Evolutionary conservation across 352 stramenopile species (phyloP).

Genomic region (Pythium volutum): DNA sequence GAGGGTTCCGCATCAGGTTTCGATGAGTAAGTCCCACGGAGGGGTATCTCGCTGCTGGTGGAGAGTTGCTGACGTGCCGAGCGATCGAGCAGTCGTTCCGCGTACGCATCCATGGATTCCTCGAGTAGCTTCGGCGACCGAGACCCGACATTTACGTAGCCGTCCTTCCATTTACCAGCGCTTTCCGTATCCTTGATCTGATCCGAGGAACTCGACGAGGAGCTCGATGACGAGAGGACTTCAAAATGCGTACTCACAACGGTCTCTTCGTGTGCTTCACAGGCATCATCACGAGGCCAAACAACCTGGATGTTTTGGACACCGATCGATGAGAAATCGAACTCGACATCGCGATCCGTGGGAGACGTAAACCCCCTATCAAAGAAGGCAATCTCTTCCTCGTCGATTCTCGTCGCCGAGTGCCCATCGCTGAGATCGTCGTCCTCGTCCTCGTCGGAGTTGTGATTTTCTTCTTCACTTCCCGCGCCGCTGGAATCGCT

Average conservation of each 20-base stretch:
- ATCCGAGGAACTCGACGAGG: not conserved
- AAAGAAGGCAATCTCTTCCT: constrained; percentile 7
- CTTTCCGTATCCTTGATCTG: not conserved
- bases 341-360: constrained; percentile 18
- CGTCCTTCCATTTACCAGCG: not conserved
- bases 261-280: not conserved
- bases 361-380: not conserved
- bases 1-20: not conserved
- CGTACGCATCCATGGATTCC: constrained; percentile 5
- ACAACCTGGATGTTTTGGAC: constrained; percentile 46
- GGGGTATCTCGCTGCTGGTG: not conserved
- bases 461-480: not conserved
- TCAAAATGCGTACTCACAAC: constrained; percentile 5
- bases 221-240: constrained; percentile 15
- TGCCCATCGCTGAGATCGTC: not conserved
- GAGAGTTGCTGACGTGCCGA: not conserved
- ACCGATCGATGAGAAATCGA: constrained; percentile 54
- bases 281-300: constrained; percentile 25
- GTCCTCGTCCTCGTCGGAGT: not conserved
- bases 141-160: not conserved
- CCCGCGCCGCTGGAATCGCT: not conserved
- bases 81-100: constrained; percentile 11
- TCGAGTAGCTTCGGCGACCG: constrained; percentile 14
- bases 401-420: constrained; percentile 5
- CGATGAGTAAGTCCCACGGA: not conserved